These are phyloP conservation scores for Nakataea oryzae DNA, from an alignment of 2,329 filamentous ascomycete species.

Conservation along the genomic window DNA sequence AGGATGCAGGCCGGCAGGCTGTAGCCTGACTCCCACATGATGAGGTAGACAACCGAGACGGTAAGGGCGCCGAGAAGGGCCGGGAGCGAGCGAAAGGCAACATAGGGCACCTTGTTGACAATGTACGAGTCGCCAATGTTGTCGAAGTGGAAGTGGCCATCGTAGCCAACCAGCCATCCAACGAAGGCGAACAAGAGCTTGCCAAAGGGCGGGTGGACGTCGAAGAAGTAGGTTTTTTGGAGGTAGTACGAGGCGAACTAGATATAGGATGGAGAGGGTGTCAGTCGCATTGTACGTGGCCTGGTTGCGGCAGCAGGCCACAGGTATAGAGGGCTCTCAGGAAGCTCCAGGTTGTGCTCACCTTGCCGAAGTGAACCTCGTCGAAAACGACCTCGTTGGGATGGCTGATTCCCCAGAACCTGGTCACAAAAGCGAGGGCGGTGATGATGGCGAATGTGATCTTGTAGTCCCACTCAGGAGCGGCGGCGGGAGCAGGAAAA, in stretches of 20 bases:
- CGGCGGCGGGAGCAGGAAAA: conserved; percentile 14
- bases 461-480: conserved; percentile 75
- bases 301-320: background rate
- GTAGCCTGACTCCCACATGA: conserved; percentile 99
- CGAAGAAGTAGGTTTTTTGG: conserved; percentile 97
- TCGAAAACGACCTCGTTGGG: conserved; percentile 97
- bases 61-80: conserved; percentile 87
- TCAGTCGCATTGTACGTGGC: background rate
- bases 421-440: conserved; percentile 72
- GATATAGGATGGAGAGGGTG: background rate
- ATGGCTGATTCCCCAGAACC: conserved; percentile 94
- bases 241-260: conserved; percentile 76
- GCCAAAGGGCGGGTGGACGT: conserved; percentile 95
- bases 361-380: conserved; percentile 99
- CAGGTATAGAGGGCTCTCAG: conserved; percentile 4
- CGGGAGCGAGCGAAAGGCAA: conserved; percentile 88
- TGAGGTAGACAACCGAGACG: conserved; percentile 86
- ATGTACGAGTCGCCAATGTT: conserved; percentile 99
- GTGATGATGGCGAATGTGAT: conserved; percentile 70
- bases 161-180: conserved; percentile 95
- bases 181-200: conserved; percentile 96
- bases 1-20: conserved; percentile 86
- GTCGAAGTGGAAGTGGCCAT: conserved; percentile 95
- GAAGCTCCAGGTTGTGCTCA: conserved; percentile 29
- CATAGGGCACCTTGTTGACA: conserved; percentile 91